Percentiles rank a stretch among this genome's conserved stretches.
Conservation (phyloP, 345 rosid species). For the Brassica cretica region DNA sequence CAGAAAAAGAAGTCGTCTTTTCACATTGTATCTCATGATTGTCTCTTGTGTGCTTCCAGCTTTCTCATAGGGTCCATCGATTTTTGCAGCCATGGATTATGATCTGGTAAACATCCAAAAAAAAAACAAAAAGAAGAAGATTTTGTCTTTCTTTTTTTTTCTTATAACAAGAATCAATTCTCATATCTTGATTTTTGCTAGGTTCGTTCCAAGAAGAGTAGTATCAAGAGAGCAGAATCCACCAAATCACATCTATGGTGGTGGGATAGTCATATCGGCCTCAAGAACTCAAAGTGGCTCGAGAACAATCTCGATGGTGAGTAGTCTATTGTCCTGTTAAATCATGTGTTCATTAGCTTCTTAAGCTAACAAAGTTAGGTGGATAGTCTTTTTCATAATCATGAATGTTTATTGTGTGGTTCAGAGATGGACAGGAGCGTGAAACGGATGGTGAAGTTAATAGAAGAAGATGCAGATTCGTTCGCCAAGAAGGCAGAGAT, state of each 20-base stretch:
- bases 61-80: constrained; percentile 31
- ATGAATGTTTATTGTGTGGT: constrained; percentile 8
- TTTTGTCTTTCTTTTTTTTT: constrained; percentile 7
- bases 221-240: constrained; percentile 48
- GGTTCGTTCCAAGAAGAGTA: constrained; percentile 42
- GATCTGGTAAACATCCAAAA: constrained; percentile 32
- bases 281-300: constrained; percentile 51
- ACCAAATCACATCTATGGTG: constrained; percentile 60
- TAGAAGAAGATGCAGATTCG: constrained; percentile 52
- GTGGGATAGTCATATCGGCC: constrained; percentile 47
- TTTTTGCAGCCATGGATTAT: constrained; percentile 38
- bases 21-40: constrained; percentile 33
- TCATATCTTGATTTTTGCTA: constrained; percentile 35
- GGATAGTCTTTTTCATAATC: constrained; percentile 6
- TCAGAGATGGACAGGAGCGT: constrained; percentile 51
- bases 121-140: not conserved
- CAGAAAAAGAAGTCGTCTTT: constrained; percentile 17
- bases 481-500: constrained; percentile 54
- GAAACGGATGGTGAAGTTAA: constrained; percentile 41
- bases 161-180: not conserved
- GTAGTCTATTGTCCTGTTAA: constrained; percentile 9
- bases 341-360: not conserved
- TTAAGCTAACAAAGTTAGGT: constrained; percentile 19
- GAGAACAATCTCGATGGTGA: constrained; percentile 52
- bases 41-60: constrained; percentile 41